These are phyloP conservation scores for Blastobotrys mokoenaii DNA, from an alignment of 805 yeast genomes.

Conservation along the genomic window DNA sequence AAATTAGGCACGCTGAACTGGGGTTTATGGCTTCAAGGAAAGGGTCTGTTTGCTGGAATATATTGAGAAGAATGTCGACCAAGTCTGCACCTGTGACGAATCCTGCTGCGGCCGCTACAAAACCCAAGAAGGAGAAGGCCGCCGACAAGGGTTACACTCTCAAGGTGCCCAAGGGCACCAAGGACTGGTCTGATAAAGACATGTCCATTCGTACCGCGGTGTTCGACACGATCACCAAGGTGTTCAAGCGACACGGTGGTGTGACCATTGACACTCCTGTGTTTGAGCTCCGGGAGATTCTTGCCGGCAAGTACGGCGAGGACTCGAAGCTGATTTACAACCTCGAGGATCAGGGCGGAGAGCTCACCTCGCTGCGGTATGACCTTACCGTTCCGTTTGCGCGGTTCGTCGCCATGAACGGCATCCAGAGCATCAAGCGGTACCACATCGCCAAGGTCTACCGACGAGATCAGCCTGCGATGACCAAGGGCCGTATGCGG, in stretches of 20 bases:
- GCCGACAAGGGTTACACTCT: conserved; percentile 48
- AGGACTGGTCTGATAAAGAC: conserved; percentile 97
- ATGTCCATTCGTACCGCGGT: conserved; percentile 91
- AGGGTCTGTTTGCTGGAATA: too few relatives aligned
- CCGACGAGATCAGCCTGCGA: conserved; percentile 99
- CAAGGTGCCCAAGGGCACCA: conserved; percentile 94
- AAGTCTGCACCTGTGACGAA: neutral
- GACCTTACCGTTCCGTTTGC: conserved; percentile 99
- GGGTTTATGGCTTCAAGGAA: too few relatives aligned
- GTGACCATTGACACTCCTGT: conserved; percentile 98
- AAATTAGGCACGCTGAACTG: too few relatives aligned
- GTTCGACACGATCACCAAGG: conserved; percentile 57
- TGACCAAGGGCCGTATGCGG: conserved; percentile 99
- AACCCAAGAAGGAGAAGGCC: conserved; percentile 6
- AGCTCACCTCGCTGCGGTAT: conserved; percentile 86
- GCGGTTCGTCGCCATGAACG: conserved; percentile 93
- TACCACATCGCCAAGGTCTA: conserved; percentile 97
- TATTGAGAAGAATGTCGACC: conserved; percentile 1
- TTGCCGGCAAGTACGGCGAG: conserved; percentile 97
- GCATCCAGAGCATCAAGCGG: conserved; percentile 80
- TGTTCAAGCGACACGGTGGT: conserved; percentile 95
- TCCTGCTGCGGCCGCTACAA: conserved; percentile 5
- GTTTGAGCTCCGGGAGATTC: conserved; percentile 88
- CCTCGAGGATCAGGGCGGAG: conserved; percentile 98
- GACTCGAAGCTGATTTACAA: conserved; percentile 95